Evolutionary conservation across 1,139 yeast genomes (phyloP).

Genomic region (Suhomyces terraborum): DNA sequence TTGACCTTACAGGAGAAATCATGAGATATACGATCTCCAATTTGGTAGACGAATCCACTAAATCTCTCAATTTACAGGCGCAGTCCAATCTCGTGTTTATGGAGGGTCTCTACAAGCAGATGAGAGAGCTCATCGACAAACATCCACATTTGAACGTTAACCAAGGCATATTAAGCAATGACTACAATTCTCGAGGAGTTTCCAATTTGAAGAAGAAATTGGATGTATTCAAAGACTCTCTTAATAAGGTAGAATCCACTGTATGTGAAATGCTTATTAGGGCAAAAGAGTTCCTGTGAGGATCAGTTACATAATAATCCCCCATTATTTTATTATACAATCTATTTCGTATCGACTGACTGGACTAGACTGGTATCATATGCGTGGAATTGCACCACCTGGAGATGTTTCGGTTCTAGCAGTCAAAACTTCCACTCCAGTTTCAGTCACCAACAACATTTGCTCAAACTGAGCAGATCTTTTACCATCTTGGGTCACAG

Average conservation of each 20-base stretch:
- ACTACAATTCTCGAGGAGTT: slow-evolving; percentile 20
- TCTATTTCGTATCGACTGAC: slow-evolving; percentile 21
- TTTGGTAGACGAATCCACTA: slow-evolving; percentile 17
- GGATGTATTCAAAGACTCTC: slow-evolving; percentile 29
- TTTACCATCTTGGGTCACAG: slow-evolving; percentile 85
- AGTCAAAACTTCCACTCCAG: slow-evolving; percentile 89
- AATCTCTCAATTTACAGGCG: slow-evolving; percentile 16
- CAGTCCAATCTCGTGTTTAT: slow-evolving; percentile 21
- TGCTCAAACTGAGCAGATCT: slow-evolving; percentile 95
- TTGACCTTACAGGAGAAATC: slow-evolving; percentile 47
- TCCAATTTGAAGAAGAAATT: slow-evolving; percentile 26
- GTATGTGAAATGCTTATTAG: slow-evolving; percentile 30
- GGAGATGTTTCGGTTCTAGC: slow-evolving; percentile 80
- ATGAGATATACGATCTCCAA: slow-evolving; percentile 38
- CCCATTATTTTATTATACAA: slow-evolving; percentile 1
- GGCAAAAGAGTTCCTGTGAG: slow-evolving; percentile 16
- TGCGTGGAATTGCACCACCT: slow-evolving; percentile 78
- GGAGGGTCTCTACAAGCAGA: slow-evolving; percentile 19
- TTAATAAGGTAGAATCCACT: slow-evolving; percentile 30
- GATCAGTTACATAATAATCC: not conserved
- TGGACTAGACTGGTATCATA: slow-evolving; percentile 4
- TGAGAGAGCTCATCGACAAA: slow-evolving; percentile 17
- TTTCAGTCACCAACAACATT: slow-evolving; percentile 87
- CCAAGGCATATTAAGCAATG: slow-evolving; percentile 24
- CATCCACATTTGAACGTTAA: slow-evolving; percentile 27